phyloP scores from a whole-genome alignment of 495 filamentous ascomycete genomes.

The Neurospora sp. region DNA sequence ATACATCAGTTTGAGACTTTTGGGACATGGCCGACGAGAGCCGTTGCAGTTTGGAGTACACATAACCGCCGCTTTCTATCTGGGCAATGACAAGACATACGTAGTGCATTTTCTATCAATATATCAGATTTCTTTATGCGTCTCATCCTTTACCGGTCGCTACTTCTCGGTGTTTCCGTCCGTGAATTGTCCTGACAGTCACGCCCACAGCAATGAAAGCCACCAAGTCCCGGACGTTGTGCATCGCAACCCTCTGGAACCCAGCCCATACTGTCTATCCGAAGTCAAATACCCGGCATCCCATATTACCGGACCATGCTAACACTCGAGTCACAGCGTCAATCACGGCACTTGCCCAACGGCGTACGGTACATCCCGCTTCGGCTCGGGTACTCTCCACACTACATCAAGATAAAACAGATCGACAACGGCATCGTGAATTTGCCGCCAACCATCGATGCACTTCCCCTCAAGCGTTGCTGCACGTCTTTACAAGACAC shows the following conservation, averaged over 20 bases:
- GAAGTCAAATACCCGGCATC: not conserved
- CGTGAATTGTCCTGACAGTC: not conserved
- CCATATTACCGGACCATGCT: not conserved
- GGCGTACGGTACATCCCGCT: not conserved
- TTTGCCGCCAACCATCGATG: not conserved
- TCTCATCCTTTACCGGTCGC: not conserved
- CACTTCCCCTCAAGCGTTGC: not conserved
- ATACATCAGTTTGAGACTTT: too few relatives aligned
- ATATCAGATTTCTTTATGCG: not conserved
- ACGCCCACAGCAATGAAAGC: not conserved
- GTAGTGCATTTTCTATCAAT: not conserved
- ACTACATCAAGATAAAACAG: not conserved
- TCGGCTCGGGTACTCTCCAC: not conserved
- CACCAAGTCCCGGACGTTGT: not conserved
- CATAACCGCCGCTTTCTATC: not conserved
- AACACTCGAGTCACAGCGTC: not conserved
- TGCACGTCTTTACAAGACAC: not conserved
- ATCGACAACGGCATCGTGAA: not conserved
- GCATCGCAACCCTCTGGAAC: not conserved
- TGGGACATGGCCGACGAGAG: not conserved
- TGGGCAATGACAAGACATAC: not conserved
- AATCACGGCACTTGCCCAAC: not conserved
- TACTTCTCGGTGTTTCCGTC: not conserved
- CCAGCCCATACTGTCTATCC: not conserved
- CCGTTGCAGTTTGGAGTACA: not conserved